A percentile compares a stretch with the other conserved stretches of the same genome.
phyloP scores from a whole-genome alignment of 2,329 filamentous ascomycete species.

The Exophiala oligosperma region DNA sequence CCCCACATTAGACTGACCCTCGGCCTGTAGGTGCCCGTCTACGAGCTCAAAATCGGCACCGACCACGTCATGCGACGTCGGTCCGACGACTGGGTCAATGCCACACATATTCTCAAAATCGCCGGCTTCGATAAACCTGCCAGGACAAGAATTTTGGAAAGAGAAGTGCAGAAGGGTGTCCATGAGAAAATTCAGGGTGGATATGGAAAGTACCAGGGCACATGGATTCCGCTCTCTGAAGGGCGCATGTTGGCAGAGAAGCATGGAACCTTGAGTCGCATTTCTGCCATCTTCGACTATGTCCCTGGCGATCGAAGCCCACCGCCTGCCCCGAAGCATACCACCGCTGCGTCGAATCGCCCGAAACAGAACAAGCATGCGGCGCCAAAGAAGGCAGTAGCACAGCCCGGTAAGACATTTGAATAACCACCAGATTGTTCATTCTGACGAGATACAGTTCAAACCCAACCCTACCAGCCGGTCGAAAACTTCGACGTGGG shows the following conservation, averaged over 20 bases:
- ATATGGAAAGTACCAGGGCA: slow-evolving; percentile 98
- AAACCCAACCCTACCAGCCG: slow-evolving; percentile 37
- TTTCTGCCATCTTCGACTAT: slow-evolving; percentile 87
- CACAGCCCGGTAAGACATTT: slow-evolving; percentile 11
- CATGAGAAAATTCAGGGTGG: slow-evolving; percentile 99
- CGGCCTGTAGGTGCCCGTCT: slow-evolving; percentile 76
- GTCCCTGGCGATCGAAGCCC: slow-evolving; percentile 81
- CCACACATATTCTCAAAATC: slow-evolving; percentile 97
- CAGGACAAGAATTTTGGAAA: slow-evolving; percentile 88
- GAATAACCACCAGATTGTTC: not conserved
- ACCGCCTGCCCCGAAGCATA: slow-evolving; percentile 89
- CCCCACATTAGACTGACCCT: slow-evolving; percentile 17
- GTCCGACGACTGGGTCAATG: slow-evolving; percentile 96
- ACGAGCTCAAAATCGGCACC: slow-evolving; percentile 82
- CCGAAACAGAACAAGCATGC: slow-evolving; percentile 73
- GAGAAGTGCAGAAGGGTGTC: slow-evolving; percentile 92
- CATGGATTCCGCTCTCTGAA: slow-evolving; percentile 87
- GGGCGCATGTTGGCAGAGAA: slow-evolving; percentile 80
- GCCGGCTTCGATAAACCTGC: slow-evolving; percentile 97
- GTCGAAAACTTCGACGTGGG: slow-evolving; percentile 65
- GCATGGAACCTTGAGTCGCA: slow-evolving; percentile 80
- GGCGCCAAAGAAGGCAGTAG: slow-evolving; percentile 58
- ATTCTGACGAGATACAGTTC: slow-evolving; percentile 11
- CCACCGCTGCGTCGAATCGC: slow-evolving; percentile 67
- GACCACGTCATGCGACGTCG: slow-evolving; percentile 97